phyloP scores from a whole-genome alignment of 805 yeast genomes.

The Candida rishiriensis region DNA sequence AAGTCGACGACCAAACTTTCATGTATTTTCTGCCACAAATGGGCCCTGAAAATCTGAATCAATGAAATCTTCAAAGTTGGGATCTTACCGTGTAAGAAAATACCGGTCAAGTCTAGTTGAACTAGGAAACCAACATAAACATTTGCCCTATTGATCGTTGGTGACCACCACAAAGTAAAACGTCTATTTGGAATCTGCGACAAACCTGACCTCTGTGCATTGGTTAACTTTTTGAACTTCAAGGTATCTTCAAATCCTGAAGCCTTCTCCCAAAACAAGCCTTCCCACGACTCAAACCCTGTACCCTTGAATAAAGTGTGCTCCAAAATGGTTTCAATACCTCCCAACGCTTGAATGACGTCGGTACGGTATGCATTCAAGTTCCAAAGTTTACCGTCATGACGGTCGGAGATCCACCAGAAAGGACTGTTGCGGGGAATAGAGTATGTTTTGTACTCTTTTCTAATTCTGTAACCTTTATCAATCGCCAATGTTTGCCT shows the following conservation, averaged over 20 bases:
- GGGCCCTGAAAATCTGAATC: conserved; percentile 95
- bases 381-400: conserved; percentile 96
- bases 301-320: conserved; percentile 95
- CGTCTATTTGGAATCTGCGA: conserved; percentile 97
- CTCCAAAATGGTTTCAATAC: conserved; percentile 91
- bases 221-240: conserved; percentile 90
- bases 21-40: conserved; percentile 98
- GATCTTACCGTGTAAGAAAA: conserved; percentile 94
- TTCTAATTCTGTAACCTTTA: conserved; percentile 84
- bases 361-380: conserved; percentile 89
- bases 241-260: conserved; percentile 96
- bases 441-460: conserved; percentile 70
- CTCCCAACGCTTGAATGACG: conserved; percentile 95
- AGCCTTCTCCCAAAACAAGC: conserved; percentile 96
- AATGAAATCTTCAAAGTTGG: conserved; percentile 94
- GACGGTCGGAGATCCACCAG: conserved; percentile 94
- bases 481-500: conserved; percentile 92
- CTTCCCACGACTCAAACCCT: conserved; percentile 98
- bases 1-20: conserved; percentile 91
- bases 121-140: conserved; percentile 97
- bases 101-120: conserved; percentile 94
- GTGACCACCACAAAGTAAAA: conserved; percentile 99
- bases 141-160: conserved; percentile 95
- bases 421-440: conserved; percentile 76
- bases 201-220: conserved; percentile 95